A percentile compares a stretch with the other conserved stretches of the same genome.
Conservation (phyloP, 2,329 filamentous ascomycete genomes). For the Mycosphaerella sp. region DNA sequence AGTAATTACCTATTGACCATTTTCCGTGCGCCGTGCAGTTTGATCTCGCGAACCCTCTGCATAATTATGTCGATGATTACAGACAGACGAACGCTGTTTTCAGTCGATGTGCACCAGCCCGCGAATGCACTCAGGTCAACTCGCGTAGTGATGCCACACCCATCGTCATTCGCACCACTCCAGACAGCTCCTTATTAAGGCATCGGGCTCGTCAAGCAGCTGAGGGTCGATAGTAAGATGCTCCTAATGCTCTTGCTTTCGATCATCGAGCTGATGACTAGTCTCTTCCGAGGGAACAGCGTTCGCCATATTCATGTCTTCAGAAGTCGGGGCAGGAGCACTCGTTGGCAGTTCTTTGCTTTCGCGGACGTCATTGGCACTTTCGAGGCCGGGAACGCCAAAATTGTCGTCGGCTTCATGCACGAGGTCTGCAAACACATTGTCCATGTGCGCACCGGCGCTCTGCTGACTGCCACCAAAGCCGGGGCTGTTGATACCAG, state of each 20-base stretch:
- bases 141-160: neutral
- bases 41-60: neutral
- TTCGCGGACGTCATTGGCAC: conserved; percentile 19
- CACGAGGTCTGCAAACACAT: conserved; percentile 35
- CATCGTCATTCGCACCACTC: too few relatives aligned
- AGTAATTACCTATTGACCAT: neutral
- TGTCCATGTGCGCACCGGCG: conserved; percentile 29
- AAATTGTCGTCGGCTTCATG: conserved; percentile 29
- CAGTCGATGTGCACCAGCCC: neutral
- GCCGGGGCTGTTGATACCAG: conserved; percentile 29
- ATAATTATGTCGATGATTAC: neutral
- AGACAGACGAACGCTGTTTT: neutral
- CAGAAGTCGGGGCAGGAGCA: neutral
- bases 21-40: neutral
- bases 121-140: neutral
- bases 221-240: neutral
- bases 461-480: conserved; percentile 32
- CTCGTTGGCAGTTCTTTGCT: conserved; percentile 12
- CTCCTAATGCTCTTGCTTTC: conserved; percentile 6
- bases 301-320: conserved; percentile 2
- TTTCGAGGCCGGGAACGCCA: conserved; percentile 21
- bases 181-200: too few relatives aligned
- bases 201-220: neutral
- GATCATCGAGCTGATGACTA: conserved; percentile 6
- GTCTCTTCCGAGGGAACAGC: neutral